Conservation (phyloP, 768 basidiomycete genomes). For the Auricularia heimuer region DNA sequence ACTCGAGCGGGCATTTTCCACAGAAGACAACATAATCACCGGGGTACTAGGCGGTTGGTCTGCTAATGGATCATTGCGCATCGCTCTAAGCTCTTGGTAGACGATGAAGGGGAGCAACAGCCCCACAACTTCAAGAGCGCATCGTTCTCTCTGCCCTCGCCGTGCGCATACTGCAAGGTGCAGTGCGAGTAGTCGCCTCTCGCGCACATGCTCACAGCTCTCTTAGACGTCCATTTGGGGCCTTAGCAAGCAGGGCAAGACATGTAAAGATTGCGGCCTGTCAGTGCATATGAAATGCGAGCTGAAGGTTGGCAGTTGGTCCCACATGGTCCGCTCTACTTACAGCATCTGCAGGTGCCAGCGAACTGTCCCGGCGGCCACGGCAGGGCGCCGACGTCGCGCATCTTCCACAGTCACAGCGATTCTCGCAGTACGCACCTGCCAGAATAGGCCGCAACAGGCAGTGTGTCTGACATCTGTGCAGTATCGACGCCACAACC, state of each 20-base stretch:
- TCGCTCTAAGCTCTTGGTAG: conserved; percentile 27
- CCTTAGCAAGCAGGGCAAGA: conserved; percentile 77
- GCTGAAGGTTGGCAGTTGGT: conserved; percentile 46
- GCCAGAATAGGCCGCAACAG: background rate
- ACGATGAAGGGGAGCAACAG: conserved; percentile 58
- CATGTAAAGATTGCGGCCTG: conserved; percentile 65
- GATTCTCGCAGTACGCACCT: background rate
- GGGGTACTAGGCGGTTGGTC: conserved; percentile 53
- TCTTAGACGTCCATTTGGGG: conserved; percentile 76
- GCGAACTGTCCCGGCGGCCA: conserved; percentile 44
- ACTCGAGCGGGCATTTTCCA: conserved; percentile 45
- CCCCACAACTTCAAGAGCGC: conserved; percentile 80
- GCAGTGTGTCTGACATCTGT: background rate
- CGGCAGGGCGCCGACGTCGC: background rate
- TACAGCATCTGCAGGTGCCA: conserved; percentile 40
- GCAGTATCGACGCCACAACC: conserved; percentile 7
- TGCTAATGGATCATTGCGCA: background rate
- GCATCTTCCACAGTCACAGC: background rate
- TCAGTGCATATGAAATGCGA: conserved; percentile 82
- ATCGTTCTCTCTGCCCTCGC: conserved; percentile 76
- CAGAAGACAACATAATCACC: conserved; percentile 56
- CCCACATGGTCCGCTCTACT: conserved; percentile 6
- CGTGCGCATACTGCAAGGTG: conserved; percentile 76
- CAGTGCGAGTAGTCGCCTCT: background rate
- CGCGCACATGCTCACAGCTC: conserved; percentile 2